Evolutionary conservation across 345 rosid species (phyloP), one percentile per base, ranked within the genome.

Genomic region (Bruguiera gymnorhiza): DNA sequence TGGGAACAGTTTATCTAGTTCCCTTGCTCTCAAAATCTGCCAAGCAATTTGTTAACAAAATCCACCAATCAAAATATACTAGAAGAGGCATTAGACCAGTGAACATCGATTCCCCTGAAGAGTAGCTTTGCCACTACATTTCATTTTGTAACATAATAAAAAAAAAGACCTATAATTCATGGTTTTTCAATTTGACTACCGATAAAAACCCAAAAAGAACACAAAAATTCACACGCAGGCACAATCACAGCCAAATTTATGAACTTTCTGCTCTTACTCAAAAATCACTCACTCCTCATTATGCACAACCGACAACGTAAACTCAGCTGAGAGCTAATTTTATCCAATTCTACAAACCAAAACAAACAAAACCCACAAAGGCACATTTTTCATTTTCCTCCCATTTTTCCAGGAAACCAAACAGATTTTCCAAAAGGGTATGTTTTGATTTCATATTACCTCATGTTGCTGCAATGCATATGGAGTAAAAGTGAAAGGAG

Each of bases 401-500:
- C 30, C 66, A 46, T 24, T 21, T 65, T 77, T 70, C 56, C 21
- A 27, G 20, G 31, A 15, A 67, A 31, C 68, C 51, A 69, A 75
- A 63, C 69, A 27, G n/a, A 59, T 37, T 51, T 62, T 15, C 3
- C 18, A 46, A 21, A 30, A 27, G 62, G 11, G 6, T 20, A 32
- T 9, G 1, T 65, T 11, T 34, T 23, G 10, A 0, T 30, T 26
- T 57, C 57, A 23, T 55, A 55, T 55, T 70, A 85, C 98, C 95
- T 86, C 85, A 61, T 88, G 75, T 58, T 83, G 84, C 52, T 84
- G 91, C 71, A 85, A 72, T 75, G 72, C 51, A 59, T 80, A 86
- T 2, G 97, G 96, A 31, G 71, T 75, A 87, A 87, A 95, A 6
- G 88, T 75, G 72, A 86, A 86, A 56, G 97, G 97, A 78, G 97